phyloP scores from a whole-genome alignment of 805 yeast species.

The Candida xyloterini region DNA sequence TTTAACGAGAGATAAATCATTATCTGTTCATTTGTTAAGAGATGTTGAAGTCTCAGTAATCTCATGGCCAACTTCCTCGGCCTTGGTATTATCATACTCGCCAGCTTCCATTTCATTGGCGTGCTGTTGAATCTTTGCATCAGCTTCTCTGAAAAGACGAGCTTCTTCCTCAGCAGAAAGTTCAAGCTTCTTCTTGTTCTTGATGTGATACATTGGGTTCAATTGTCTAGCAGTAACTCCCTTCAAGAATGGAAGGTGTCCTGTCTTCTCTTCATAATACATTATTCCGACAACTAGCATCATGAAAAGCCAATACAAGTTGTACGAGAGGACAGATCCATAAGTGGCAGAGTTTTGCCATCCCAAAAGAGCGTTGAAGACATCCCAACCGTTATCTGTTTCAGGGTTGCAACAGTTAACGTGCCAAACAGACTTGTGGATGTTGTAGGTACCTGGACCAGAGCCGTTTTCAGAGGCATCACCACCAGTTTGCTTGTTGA shows the following conservation, averaged over 20 bases:
- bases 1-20: not conserved
- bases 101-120: constrained; percentile 5
- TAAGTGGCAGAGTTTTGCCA: constrained; percentile 97
- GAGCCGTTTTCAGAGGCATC: constrained; percentile 91
- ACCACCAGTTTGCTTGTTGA: constrained; percentile 74
- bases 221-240: constrained; percentile 45
- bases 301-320: constrained; percentile 78
- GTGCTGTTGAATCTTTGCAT: constrained; percentile 27
- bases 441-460: constrained; percentile 94
- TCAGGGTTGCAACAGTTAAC: constrained; percentile 97
- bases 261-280: constrained; percentile 80
- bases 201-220: constrained; percentile 73
- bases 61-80: constrained; percentile 4
- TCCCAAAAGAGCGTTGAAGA: constrained; percentile 89
- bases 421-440: constrained; percentile 82
- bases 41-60: not conserved
- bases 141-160: constrained; percentile 47
- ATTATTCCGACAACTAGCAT: constrained; percentile 55
- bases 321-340: constrained; percentile 88
- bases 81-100: not conserved
- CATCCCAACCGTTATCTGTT: constrained; percentile 92
- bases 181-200: constrained; percentile 62
- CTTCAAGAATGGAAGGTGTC: constrained; percentile 73
- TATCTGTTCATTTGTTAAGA: not conserved
- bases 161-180: constrained; percentile 51